Conservation (phyloP, 257 asterid genomes). For the Fraxinus quadrangulata region DNA sequence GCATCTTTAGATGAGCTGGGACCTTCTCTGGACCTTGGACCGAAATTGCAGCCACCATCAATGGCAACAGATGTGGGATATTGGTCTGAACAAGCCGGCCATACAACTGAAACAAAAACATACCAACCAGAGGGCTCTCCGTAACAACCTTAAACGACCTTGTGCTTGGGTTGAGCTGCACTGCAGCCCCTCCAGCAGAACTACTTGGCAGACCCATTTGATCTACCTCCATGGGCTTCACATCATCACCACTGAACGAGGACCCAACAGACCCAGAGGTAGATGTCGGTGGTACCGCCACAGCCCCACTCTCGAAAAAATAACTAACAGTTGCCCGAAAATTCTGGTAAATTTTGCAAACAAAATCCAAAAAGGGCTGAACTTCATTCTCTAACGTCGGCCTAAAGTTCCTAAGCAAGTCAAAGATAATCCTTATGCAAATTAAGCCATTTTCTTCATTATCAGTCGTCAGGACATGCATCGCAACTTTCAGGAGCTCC, state of each 20-base stretch:
- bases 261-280: conserved; percentile 62
- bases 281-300: conserved; percentile 65
- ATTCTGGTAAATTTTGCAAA: conserved; percentile 93
- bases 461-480: conserved; percentile 86
- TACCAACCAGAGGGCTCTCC: conserved; percentile 97
- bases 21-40: conserved; percentile 98
- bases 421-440: conserved; percentile 92
- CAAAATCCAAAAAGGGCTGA: conserved; percentile 97
- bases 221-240: conserved; percentile 78
- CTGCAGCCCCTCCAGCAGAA: conserved; percentile 54
- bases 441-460: conserved; percentile 97
- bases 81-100: conserved; percentile 96
- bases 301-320: conserved; percentile 93
- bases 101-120: conserved; percentile 95
- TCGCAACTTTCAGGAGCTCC: conserved; percentile 93
- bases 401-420: conserved; percentile 93
- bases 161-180: conserved; percentile 91
- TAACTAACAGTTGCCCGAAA: conserved; percentile 86
- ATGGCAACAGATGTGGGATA: conserved; percentile 85
- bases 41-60: conserved; percentile 95
- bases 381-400: conserved; percentile 91
- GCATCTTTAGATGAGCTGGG: conserved; percentile 79
- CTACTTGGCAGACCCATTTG: conserved; percentile 66
- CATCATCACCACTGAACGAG: conserved; percentile 77
- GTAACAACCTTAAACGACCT: conserved; percentile 96